Evolutionary conservation across 169 alveolate species (phyloP).

Genomic region (Perkinsus olseni): DNA sequence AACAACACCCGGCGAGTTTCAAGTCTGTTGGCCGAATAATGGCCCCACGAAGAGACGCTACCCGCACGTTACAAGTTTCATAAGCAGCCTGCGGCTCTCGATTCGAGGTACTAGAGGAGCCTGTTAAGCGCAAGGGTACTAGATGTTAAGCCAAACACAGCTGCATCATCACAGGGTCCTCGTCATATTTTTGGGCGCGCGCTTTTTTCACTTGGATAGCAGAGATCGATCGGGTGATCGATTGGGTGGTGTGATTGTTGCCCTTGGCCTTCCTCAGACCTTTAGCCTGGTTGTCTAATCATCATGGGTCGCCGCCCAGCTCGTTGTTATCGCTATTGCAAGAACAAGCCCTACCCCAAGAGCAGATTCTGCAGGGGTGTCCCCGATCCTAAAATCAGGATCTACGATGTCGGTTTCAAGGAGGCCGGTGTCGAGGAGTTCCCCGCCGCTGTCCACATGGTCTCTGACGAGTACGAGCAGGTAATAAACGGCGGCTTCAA

Average conservation of each 20-base stretch:
- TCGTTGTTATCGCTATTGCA: slow-evolving; percentile 96
- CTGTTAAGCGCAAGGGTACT: no score
- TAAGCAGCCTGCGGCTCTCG: no score
- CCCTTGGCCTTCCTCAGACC: not conserved
- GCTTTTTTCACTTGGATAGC: not conserved
- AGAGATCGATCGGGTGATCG: not conserved
- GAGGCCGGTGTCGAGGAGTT: slow-evolving; percentile 92
- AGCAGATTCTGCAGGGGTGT: slow-evolving; percentile 98
- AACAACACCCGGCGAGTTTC: no score
- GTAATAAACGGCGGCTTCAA: no score
- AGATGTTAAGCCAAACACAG: not conserved
- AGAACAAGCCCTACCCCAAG: slow-evolving; percentile 99
- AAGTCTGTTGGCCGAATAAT: no score
- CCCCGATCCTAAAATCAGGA: slow-evolving; percentile 98
- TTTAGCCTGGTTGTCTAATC: not conserved
- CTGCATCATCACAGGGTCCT: not conserved
- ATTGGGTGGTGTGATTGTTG: not conserved
- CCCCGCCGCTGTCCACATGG: slow-evolving; percentile 94
- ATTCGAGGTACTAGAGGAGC: no score
- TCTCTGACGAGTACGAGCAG: slow-evolving; percentile 97
- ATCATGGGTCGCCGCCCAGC: slow-evolving; percentile 99
- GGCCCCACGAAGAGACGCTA: no score
- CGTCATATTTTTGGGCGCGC: not conserved
- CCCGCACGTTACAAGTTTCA: no score
- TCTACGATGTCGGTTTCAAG: slow-evolving; percentile 95